Conservation (phyloP, 345 rosid species). For the Brassica cretica region DNA sequence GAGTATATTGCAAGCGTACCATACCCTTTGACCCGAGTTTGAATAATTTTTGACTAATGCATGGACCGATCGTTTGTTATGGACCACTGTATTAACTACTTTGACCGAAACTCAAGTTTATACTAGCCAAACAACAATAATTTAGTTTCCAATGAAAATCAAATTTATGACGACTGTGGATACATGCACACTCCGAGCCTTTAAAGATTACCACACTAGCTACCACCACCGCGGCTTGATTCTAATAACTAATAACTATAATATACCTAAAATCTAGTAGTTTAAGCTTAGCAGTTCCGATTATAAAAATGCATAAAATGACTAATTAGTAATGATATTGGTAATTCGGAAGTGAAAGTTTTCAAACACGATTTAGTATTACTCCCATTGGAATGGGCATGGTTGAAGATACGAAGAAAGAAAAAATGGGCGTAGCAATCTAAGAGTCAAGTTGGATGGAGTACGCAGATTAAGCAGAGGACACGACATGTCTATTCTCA, state of each 20-base stretch:
- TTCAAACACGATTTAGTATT: background rate
- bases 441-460: conserved; percentile 30
- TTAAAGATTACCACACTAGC: too few relatives aligned
- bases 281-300: background rate
- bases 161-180: too few relatives aligned
- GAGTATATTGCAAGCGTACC: too few relatives aligned
- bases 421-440: conserved; percentile 14
- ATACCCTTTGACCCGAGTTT: too few relatives aligned
- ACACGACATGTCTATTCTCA: conserved; percentile 40
- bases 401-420: conserved; percentile 5
- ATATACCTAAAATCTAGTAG: background rate
- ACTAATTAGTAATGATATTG: background rate
- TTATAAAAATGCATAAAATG: background rate
- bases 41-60: too few relatives aligned
- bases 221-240: too few relatives aligned
- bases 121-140: too few relatives aligned
- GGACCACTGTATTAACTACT: too few relatives aligned
- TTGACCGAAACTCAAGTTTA: too few relatives aligned
- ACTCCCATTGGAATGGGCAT: background rate
- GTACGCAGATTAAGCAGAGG: conserved; percentile 22
- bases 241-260: background rate
- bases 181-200: too few relatives aligned
- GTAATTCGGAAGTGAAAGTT: background rate
- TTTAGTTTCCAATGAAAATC: too few relatives aligned
- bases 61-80: too few relatives aligned